Evolutionary conservation across 495 filamentous ascomycete genomes (phyloP).

Genomic region (Aspergillus homomorphus): DNA sequence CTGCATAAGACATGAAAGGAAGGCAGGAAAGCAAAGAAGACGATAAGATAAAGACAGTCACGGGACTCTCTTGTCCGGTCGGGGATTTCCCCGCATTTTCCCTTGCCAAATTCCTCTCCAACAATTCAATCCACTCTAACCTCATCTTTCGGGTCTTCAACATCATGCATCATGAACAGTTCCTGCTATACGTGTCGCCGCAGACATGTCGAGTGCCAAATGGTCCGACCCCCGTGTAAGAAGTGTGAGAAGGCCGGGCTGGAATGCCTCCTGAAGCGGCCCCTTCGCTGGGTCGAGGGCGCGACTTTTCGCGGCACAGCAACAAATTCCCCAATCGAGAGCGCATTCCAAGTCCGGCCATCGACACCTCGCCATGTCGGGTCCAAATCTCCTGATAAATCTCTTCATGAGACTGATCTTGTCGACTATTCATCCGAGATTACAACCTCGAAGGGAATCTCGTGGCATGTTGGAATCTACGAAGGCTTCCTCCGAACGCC

Average conservation of each 20-base stretch:
- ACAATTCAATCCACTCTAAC: background rate
- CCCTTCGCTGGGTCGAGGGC: conserved; percentile 43
- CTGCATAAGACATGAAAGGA: background rate
- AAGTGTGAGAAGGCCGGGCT: conserved; percentile 47
- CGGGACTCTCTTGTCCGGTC: background rate
- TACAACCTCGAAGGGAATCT: background rate
- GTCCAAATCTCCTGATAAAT: background rate
- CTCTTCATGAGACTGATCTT: background rate
- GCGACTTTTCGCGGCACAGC: conserved; percentile 43
- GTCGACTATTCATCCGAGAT: no score
- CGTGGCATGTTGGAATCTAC: background rate
- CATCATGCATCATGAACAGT: conserved; percentile 10
- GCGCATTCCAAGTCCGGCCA: background rate
- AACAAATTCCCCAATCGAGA: conserved; percentile 21
- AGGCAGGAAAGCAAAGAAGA: background rate
- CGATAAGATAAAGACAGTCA: background rate
- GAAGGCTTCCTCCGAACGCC: conserved; percentile 9
- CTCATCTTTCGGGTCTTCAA: no score
- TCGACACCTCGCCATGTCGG: background rate
- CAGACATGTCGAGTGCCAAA: conserved; percentile 54
- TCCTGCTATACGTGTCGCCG: conserved; percentile 53
- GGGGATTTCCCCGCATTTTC: background rate
- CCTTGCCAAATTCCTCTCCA: background rate
- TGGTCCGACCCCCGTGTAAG: conserved; percentile 26
- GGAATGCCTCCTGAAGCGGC: conserved; percentile 51